These are phyloP conservation scores for Sporothrix protearum DNA, from an alignment of 2,329 filamentous ascomycete genomes.

Conservation along the genomic window DNA sequence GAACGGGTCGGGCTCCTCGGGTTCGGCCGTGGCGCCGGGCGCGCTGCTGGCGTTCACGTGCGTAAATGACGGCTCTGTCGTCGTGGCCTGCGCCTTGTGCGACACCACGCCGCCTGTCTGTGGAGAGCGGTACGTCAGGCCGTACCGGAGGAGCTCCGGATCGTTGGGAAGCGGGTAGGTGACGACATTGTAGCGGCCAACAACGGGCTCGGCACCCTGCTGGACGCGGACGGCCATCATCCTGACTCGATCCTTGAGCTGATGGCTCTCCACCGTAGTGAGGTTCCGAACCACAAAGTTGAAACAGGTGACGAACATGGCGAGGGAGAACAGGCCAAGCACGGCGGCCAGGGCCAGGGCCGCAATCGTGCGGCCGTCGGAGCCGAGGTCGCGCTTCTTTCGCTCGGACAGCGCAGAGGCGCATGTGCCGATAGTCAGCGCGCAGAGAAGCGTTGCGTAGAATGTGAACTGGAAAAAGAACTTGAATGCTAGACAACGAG, in stretches of 20 bases:
- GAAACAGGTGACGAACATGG: slow-evolving; percentile 71
- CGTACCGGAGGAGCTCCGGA: slow-evolving; percentile 9
- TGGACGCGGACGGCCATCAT: slow-evolving; percentile 73
- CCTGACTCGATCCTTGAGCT: slow-evolving; percentile 58
- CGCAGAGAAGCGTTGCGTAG: slow-evolving; percentile 67
- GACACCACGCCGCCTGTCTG: neutral
- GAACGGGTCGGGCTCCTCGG: slow-evolving; percentile 8
- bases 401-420: slow-evolving; percentile 43
- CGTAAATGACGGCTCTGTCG: neutral
- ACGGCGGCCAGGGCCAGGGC: slow-evolving; percentile 63
- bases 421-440: slow-evolving; percentile 59
- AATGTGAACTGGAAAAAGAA: slow-evolving; percentile 86
- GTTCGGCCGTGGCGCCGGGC: neutral
- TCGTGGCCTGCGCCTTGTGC: neutral
- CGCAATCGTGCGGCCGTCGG: slow-evolving; percentile 50
- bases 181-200: slow-evolving; percentile 47
- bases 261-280: slow-evolving; percentile 80
- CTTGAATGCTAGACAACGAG: slow-evolving; percentile 65
- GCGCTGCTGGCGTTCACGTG: slow-evolving; percentile 2
- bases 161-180: slow-evolving; percentile 29
- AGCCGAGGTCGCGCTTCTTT: slow-evolving; percentile 48
- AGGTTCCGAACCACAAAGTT: slow-evolving; percentile 69
- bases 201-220: slow-evolving; percentile 43
- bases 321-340: slow-evolving; percentile 74
- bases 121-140: neutral